A percentile compares a stretch with the other conserved stretches of the same genome.
Conservation (phyloP, 2,329 filamentous ascomycete species). For the Cladorrhinum sp. region DNA sequence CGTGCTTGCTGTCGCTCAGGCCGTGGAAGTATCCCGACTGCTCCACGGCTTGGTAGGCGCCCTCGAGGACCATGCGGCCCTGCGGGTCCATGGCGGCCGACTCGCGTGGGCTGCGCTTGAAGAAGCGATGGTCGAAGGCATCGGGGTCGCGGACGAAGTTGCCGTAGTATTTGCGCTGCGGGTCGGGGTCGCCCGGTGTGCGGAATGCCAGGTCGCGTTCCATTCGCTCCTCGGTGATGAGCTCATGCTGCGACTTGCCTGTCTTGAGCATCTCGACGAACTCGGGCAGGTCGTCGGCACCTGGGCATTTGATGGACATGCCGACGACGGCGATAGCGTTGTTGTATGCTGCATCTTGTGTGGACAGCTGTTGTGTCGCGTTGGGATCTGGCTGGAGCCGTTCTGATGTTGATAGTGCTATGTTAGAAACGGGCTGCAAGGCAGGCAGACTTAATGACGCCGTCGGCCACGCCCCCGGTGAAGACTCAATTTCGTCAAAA, state of each 20-base stretch:
- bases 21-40: constrained; percentile 21
- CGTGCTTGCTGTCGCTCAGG: constrained; percentile 12
- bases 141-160: constrained; percentile 28
- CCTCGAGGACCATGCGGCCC: constrained; percentile 38
- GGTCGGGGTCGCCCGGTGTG: constrained; percentile 21
- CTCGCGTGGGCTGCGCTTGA: constrained; percentile 38
- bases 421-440: no score
- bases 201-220: constrained; percentile 26
- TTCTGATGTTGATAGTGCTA: no score
- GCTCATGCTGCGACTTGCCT: constrained; percentile 33
- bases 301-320: constrained; percentile 35
- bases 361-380: no score
- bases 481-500: no score
- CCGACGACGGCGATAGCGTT: constrained; percentile 36
- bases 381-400: no score
- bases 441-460: no score
- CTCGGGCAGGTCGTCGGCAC: constrained; percentile 35
- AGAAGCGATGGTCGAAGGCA: constrained; percentile 41
- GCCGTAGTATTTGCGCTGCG: constrained; percentile 27
- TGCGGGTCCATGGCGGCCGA: constrained; percentile 42
- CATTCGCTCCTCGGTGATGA: constrained; percentile 26
- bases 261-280: constrained; percentile 32
- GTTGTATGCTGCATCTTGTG: no score
- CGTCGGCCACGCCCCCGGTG: no score
- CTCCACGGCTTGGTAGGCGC: constrained; percentile 40